A percentile compares a stretch with the other conserved stretches of the same genome.
Conservation (phyloP, 495 filamentous ascomycete genomes). For the Annulohypoxylon stygium region DNA sequence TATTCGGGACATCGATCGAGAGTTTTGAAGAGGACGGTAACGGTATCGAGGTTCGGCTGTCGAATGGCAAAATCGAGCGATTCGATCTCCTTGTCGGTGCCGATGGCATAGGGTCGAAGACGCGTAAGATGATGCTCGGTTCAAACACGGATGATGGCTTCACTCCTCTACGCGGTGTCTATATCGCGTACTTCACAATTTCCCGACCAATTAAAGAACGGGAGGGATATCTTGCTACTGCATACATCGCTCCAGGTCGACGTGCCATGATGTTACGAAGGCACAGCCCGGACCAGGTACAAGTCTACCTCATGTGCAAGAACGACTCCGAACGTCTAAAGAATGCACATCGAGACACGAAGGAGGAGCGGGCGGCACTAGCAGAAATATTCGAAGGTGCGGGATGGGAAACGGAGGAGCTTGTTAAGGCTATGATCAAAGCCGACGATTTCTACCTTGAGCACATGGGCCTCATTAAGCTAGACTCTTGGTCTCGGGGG, state of each 20-base stretch:
- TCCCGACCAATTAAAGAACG: conserved; percentile 47
- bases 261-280: conserved; percentile 57
- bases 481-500: conserved; percentile 56
- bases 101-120: conserved; percentile 62
- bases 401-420: conserved; percentile 60
- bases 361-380: conserved; percentile 57
- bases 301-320: conserved; percentile 56
- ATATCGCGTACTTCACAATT: conserved; percentile 59
- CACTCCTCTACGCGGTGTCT: conserved; percentile 44
- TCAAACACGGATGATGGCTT: conserved; percentile 46
- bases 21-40: conserved; percentile 46
- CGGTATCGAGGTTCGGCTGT: conserved; percentile 57
- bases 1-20: conserved; percentile 57
- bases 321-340: conserved; percentile 47
- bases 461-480: conserved; percentile 59
- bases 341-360: conserved; percentile 49
- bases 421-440: conserved; percentile 56
- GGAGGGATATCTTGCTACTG: conserved; percentile 55
- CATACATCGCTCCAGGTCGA: conserved; percentile 51
- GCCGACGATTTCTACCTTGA: conserved; percentile 63
- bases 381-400: conserved; percentile 54
- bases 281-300: conserved; percentile 52
- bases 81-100: conserved; percentile 66
- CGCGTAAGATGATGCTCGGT: conserved; percentile 57
- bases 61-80: conserved; percentile 46